phyloP scores from a whole-genome alignment of 441 rosid species.

The Erodium trifolium region DNA sequence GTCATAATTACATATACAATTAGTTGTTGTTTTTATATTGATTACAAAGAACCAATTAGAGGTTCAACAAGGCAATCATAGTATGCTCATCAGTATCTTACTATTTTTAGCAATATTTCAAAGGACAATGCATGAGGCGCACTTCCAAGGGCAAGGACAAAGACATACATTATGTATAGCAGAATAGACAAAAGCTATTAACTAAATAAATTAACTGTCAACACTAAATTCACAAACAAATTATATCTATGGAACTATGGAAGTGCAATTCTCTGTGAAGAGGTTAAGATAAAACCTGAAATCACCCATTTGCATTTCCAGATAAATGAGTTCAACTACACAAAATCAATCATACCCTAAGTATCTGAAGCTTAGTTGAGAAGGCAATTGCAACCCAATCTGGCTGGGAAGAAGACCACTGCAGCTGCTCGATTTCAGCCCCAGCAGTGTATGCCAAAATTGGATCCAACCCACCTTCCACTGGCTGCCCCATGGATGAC shows the following conservation, averaged over 20 bases:
- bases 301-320: neutral
- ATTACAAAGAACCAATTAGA: neutral
- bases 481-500: conserved; percentile 86
- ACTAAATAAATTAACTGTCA: neutral
- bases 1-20: neutral
- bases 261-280: neutral
- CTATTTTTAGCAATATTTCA: neutral
- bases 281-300: neutral
- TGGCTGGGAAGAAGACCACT: conserved; percentile 94
- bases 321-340: neutral
- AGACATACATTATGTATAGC: neutral
- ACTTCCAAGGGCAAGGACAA: neutral
- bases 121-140: neutral
- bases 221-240: neutral
- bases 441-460: conserved; percentile 91
- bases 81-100: neutral
- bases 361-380: conserved; percentile 87
- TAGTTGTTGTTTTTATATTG: neutral
- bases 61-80: neutral
- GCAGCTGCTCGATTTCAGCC: conserved; percentile 91
- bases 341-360: conserved; percentile 52
- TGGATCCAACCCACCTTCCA: conserved; percentile 91
- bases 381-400: conserved; percentile 98
- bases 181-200: neutral
- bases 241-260: neutral